A percentile compares a stretch with the other conserved stretches of the same genome.
Conservation (phyloP, 306 rosid species). For the Clitoria ternatea region DNA sequence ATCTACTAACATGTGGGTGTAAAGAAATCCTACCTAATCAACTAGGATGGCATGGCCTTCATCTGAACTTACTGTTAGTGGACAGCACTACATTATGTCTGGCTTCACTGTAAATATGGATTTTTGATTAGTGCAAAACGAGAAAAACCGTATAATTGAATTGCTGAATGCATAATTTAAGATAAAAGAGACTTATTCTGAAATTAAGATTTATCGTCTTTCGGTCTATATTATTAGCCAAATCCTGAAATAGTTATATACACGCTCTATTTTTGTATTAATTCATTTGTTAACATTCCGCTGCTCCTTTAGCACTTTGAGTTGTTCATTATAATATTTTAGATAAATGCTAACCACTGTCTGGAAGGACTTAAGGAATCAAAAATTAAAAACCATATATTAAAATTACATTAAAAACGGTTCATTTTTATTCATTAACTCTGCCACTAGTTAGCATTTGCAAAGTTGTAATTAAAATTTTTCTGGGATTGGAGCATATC, state of each 20-base stretch:
- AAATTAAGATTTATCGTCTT: too few species aligned
- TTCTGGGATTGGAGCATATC: conserved; percentile 3
- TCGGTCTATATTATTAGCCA: too few species aligned
- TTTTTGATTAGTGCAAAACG: neutral
- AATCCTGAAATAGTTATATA: neutral
- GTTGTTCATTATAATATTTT: too few species aligned
- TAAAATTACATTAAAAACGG: too few species aligned
- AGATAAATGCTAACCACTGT: too few species aligned
- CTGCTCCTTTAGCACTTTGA: neutral
- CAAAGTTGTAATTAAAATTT: neutral
- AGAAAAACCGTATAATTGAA: neutral
- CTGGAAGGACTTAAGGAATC: too few species aligned
- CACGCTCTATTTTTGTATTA: neutral
- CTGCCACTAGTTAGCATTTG: too few species aligned
- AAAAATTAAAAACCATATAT: too few species aligned
- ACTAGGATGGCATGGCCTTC: conserved; percentile 25
- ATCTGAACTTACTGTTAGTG: conserved; percentile 27
- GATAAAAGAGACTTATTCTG: too few species aligned
- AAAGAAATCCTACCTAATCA: conserved; percentile 46
- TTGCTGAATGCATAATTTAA: neutral
- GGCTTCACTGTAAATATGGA: neutral
- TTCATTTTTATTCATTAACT: too few species aligned
- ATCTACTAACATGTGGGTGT: neutral
- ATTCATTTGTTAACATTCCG: neutral
- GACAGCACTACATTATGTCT: conserved; percentile 16